Percentiles rank a stretch among this genome's conserved stretches.
Conservation (phyloP, 2,329 filamentous ascomycete species). For the Pestalotiopsis sp. region DNA sequence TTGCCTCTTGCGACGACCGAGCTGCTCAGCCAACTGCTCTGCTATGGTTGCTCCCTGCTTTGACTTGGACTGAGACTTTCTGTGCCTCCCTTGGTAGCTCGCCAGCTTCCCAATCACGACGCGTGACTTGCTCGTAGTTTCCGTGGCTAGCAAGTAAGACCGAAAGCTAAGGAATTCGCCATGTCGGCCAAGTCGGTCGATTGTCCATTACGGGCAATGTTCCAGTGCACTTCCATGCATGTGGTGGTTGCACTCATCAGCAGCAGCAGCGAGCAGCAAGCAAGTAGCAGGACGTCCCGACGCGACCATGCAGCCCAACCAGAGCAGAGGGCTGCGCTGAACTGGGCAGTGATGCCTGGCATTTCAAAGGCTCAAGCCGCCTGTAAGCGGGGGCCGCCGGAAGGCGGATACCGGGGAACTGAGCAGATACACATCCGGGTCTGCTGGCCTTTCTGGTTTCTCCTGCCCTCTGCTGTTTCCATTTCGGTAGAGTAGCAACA, state of each 20-base stretch:
- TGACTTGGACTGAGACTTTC: neutral
- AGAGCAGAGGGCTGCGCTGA: neutral
- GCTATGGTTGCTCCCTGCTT: neutral
- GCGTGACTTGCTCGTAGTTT: neutral
- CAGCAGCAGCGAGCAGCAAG: neutral
- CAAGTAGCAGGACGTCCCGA: neutral
- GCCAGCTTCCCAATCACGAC: neutral
- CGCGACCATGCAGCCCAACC: neutral
- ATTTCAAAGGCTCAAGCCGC: neutral
- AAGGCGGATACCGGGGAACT: neutral
- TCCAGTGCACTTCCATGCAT: conserved; percentile 2
- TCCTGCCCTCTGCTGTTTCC: no score
- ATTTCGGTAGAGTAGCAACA: no score
- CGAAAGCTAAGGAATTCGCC: neutral
- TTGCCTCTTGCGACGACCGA: neutral
- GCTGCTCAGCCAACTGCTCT: no score
- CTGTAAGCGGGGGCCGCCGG: conserved; percentile 4
- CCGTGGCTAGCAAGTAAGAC: neutral
- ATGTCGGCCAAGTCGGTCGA: conserved; percentile 3
- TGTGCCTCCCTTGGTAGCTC: neutral
- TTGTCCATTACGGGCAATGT: neutral
- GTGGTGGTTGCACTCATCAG: neutral
- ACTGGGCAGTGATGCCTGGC: neutral
- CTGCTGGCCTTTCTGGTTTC: neutral
- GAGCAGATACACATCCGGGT: neutral